Evolutionary conservation across 2,329 filamentous ascomycete species (phyloP).

Genomic region (Neoarthrinium moseri): DNA sequence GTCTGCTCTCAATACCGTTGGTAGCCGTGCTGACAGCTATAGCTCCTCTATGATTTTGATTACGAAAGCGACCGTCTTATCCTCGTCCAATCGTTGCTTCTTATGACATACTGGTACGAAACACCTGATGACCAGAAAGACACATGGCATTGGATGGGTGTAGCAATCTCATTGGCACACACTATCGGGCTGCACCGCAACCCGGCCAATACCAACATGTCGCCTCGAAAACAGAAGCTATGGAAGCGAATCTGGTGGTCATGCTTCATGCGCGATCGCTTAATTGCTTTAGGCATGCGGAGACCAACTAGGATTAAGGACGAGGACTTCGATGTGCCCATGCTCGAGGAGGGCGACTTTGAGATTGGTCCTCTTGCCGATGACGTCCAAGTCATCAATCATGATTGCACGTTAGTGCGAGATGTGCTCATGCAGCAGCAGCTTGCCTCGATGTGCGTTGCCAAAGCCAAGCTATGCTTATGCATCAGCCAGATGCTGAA

Average conservation of each 20-base stretch:
- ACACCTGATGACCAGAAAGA: slow-evolving; percentile 96
- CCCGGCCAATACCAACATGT: slow-evolving; percentile 73
- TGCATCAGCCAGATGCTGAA: slow-evolving; percentile 87
- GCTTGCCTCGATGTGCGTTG: slow-evolving; percentile 84
- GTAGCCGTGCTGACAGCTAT: slow-evolving; percentile 15
- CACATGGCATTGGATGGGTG: slow-evolving; percentile 98
- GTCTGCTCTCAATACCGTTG: slow-evolving; percentile 7
- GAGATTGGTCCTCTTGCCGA: slow-evolving; percentile 70
- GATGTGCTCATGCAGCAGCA: slow-evolving; percentile 73
- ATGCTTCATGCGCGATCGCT: slow-evolving; percentile 89
- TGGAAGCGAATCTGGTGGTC: slow-evolving; percentile 99
- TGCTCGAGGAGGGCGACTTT: slow-evolving; percentile 83
- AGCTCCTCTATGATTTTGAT: slow-evolving; percentile 92
- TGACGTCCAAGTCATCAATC: slow-evolving; percentile 65
- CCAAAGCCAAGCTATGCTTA: slow-evolving; percentile 85
- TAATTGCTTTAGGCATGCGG: slow-evolving; percentile 91
- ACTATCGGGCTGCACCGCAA: slow-evolving; percentile 92
- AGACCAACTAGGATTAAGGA: slow-evolving; percentile 89
- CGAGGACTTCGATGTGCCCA: slow-evolving; percentile 90
- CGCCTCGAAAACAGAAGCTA: slow-evolving; percentile 69
- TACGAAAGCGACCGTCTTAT: slow-evolving; percentile 89
- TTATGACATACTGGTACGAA: slow-evolving; percentile 98
- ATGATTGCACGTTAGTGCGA: slow-evolving; percentile 68
- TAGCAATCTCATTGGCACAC: slow-evolving; percentile 87
- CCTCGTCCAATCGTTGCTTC: slow-evolving; percentile 80